Conservation (phyloP, 2,329 filamentous ascomycete species). For the Ophiostoma pallidulum region DNA sequence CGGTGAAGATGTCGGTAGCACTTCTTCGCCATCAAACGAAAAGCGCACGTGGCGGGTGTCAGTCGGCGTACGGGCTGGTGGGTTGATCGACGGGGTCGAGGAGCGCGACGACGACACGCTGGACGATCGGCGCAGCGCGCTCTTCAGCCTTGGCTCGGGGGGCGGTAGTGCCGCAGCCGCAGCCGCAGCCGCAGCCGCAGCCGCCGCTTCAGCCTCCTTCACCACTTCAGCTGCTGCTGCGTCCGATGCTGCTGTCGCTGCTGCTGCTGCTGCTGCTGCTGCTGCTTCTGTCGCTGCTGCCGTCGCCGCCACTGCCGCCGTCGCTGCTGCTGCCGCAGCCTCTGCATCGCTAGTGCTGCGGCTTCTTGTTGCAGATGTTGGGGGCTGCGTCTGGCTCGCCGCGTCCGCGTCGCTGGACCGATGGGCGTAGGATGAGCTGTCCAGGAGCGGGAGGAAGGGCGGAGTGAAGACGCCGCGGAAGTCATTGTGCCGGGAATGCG, state of each 20-base stretch:
- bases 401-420: slow-evolving; percentile 1
- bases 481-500: slow-evolving; percentile 41
- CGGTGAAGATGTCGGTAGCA: slow-evolving; percentile 50
- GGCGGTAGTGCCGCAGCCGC: slow-evolving; percentile 15
- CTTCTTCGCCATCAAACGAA: slow-evolving; percentile 49
- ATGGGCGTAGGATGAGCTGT: slow-evolving; percentile 26
- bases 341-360: not conserved
- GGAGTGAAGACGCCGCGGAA: slow-evolving; percentile 56
- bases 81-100: not conserved
- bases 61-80: no score
- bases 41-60: slow-evolving; percentile 53
- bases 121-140: slow-evolving; percentile 48
- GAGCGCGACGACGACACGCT: slow-evolving; percentile 30
- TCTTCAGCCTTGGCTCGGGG: slow-evolving; percentile 37
- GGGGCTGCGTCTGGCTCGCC: not conserved
- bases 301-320: not conserved
- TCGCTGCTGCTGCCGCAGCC: slow-evolving; percentile 16
- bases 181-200: not conserved
- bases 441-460: slow-evolving; percentile 52
- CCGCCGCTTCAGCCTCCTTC: not conserved
- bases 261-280: slow-evolving; percentile 11
- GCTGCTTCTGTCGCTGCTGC: not conserved
- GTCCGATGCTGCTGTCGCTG: not conserved
- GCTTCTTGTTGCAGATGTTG: not conserved
- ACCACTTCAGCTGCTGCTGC: not conserved